Evolutionary conservation across 331 rosid genomes (phyloP), one percentile per base, ranked within the genome.

Genomic region (Arachis monticola): DNA sequence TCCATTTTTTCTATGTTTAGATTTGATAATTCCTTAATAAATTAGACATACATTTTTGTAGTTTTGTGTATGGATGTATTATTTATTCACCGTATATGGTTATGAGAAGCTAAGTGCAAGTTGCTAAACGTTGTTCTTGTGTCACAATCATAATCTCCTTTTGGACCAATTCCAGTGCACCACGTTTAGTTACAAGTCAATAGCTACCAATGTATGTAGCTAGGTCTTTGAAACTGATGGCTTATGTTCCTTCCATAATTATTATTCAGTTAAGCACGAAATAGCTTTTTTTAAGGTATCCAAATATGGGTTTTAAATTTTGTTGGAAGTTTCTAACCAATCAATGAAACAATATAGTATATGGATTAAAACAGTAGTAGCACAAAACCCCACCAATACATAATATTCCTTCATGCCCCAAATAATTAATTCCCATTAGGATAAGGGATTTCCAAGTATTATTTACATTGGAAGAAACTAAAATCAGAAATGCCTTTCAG

Each of bases 141-240:
- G 75, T 72, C 80, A 66, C 60, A 80, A 35, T 79, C 73, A 35
- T 66, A 78, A 74, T 51, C 46, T 60, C 50, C 14, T 57, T 75
- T 59, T 27, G 69, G 71, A 75, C 77, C 57, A 38, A 47, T 71
- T 56, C 74, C 60, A 14, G 58, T 55, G 60, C 57, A 47, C 13
- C 70, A 47, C 70, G 30, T 56, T 71, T 64, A 69, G 70, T 76
- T 59, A 44, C 76, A 11, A 62, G 69, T 74, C 77, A 42, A 69
- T 67, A 57, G 60, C 61, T 73, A 27, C 47, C 38, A 47, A 17
- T 17, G 22, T 17, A 12, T 8, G 40, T 35, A 47, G 60, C 52
- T 62, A 35, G 52, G 64, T 67, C 55, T 73, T 55, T 59, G 74
- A 73, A 67, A 60, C 51, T 51, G 79, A 80, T 74, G 67, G 67